phyloP scores from a whole-genome alignment of 2,329 filamentous ascomycete genomes.

The Pezicula rhizophila region DNA sequence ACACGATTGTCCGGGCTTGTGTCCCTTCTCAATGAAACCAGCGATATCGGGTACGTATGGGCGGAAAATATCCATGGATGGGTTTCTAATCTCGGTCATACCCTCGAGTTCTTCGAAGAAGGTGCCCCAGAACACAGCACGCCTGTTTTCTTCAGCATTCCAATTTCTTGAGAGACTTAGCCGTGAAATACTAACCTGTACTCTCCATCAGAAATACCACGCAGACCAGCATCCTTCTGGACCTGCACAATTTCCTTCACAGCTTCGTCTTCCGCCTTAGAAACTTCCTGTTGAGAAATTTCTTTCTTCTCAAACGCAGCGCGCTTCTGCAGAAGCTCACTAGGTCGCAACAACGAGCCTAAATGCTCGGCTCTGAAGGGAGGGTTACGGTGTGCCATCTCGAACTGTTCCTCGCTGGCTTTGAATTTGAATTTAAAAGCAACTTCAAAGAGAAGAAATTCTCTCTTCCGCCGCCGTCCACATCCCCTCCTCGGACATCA shows the following conservation, averaged over 20 bases:
- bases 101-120: slow-evolving; percentile 23
- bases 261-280: slow-evolving; percentile 47
- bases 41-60: slow-evolving; percentile 34
- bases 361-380: slow-evolving; percentile 62
- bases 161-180: neutral
- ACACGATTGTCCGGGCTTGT: slow-evolving; percentile 41
- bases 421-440: too few relatives aligned
- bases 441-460: too few relatives aligned
- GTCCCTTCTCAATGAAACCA: slow-evolving; percentile 37
- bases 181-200: slow-evolving; percentile 25
- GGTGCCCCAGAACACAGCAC: slow-evolving; percentile 24
- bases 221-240: slow-evolving; percentile 51
- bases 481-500: too few relatives aligned
- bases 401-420: slow-evolving; percentile 11
- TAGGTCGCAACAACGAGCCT: slow-evolving; percentile 56
- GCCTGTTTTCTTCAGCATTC: slow-evolving; percentile 9
- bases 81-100: slow-evolving; percentile 21
- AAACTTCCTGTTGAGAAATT: slow-evolving; percentile 34
- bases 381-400: slow-evolving; percentile 12
- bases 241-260: slow-evolving; percentile 52
- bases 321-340: slow-evolving; percentile 50
- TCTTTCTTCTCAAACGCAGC: slow-evolving; percentile 47
- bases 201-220: slow-evolving; percentile 54
- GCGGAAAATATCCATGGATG: slow-evolving; percentile 33
- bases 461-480: too few relatives aligned